Conservation (phyloP, 2,329 filamentous ascomycete genomes). For the Cladobotryum protrusum region DNA sequence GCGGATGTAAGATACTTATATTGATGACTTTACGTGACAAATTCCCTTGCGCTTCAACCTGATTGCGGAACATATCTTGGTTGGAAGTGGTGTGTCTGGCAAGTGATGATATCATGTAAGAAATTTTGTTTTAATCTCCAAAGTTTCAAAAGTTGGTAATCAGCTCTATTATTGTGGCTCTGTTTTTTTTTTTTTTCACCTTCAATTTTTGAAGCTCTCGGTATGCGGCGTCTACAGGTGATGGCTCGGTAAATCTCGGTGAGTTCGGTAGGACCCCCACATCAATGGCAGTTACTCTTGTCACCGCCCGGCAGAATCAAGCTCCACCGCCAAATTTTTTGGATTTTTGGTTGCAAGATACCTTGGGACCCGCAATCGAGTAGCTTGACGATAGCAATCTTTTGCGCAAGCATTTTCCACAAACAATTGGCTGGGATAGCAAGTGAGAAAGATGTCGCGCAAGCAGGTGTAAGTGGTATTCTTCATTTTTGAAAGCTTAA, state of each 20-base stretch:
- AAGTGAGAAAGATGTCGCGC: slow-evolving; percentile 46
- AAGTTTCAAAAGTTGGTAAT: no score
- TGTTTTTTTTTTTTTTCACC: no score
- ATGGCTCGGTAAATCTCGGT: no score
- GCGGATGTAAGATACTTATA: neutral
- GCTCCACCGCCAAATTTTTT: slow-evolving; percentile 33
- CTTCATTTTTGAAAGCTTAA: neutral
- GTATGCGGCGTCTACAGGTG: no score
- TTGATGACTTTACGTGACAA: neutral
- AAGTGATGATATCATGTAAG: no score
- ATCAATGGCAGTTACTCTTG: neutral
- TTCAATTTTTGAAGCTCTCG: no score
- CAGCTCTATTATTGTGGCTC: no score
- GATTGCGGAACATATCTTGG: no score
- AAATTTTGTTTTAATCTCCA: no score
- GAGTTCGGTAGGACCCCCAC: neutral
- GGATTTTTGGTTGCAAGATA: slow-evolving; percentile 21
- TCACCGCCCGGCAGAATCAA: slow-evolving; percentile 37
- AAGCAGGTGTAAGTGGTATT: slow-evolving; percentile 44
- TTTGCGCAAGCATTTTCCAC: slow-evolving; percentile 24
- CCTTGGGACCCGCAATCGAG: slow-evolving; percentile 18
- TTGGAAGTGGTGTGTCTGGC: no score
- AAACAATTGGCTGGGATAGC: slow-evolving; percentile 21
- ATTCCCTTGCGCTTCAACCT: neutral
- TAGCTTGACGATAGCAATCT: slow-evolving; percentile 17